Conservation (phyloP, 805 yeast genomes). For the Torulaspora microellipsoides region DNA sequence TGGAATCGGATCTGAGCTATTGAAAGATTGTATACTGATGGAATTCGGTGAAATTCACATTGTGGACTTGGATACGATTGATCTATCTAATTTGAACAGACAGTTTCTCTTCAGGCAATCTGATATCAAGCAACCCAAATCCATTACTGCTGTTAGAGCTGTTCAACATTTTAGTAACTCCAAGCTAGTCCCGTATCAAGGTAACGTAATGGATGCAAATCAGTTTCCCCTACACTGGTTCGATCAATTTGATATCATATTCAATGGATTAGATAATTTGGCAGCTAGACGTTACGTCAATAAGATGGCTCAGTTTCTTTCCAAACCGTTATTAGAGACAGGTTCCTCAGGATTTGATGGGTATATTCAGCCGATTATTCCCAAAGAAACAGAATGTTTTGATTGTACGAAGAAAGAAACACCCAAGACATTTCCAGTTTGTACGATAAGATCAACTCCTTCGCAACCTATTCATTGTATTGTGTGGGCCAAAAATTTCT, state of each 20-base stretch:
- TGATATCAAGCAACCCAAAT: conserved; percentile 86
- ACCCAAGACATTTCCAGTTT: conserved; percentile 89
- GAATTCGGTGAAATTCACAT: conserved; percentile 85
- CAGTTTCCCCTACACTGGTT: conserved; percentile 76
- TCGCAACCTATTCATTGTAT: conserved; percentile 94
- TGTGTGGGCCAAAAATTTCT: conserved; percentile 94
- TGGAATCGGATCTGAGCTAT: conserved; percentile 90
- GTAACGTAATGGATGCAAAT: conserved; percentile 75
- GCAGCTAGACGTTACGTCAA: conserved; percentile 92
- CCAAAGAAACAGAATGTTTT: conserved; percentile 83
- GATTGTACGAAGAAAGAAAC: conserved; percentile 85
- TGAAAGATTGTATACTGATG: conserved; percentile 72
- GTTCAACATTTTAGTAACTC: conserved; percentile 68
- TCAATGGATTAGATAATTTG: conserved; percentile 90
- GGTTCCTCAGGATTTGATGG: conserved; percentile 97
- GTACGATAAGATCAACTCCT: conserved; percentile 96
- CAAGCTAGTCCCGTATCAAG: conserved; percentile 72
- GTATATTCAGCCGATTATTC: conserved; percentile 87
- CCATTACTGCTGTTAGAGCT: conserved; percentile 77
- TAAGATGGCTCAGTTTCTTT: conserved; percentile 66
- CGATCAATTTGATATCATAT: conserved; percentile 67
- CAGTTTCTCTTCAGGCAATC: conserved; percentile 87
- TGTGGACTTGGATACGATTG: conserved; percentile 95
- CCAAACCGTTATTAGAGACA: conserved; percentile 78
- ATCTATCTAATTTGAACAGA: conserved; percentile 84